These are phyloP conservation scores for Silene coronaria DNA, from an alignment of 179 eudicot genomes.

Conservation along the genomic window DNA sequence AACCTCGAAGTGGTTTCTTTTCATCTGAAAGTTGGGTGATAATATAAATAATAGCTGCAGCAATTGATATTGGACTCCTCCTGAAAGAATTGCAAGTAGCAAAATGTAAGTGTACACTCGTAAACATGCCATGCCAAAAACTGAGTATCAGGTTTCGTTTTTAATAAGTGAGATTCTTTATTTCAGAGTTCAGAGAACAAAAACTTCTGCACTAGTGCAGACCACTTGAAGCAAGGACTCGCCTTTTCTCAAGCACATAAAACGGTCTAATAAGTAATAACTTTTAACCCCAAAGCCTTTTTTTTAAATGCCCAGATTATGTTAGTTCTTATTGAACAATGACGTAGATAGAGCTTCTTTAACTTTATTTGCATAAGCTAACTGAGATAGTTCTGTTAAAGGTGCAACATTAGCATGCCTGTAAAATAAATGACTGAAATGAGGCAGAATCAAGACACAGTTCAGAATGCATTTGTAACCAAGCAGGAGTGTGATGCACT, in stretches of 20 bases:
- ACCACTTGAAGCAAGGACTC: background rate
- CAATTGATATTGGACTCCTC: conserved; percentile 50
- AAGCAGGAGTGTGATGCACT: background rate
- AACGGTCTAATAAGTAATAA: background rate
- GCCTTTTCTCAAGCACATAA: background rate
- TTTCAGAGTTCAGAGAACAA: background rate
- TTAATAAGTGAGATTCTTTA: background rate
- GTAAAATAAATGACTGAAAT: background rate
- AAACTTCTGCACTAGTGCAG: background rate
- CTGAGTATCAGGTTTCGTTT: background rate
- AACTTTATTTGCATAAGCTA: background rate
- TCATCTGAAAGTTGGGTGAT: conserved; percentile 44
- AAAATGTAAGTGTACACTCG: conserved; percentile 15
- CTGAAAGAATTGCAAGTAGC: conserved; percentile 26
- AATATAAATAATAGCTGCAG: conserved; percentile 45
- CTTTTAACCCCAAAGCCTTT: background rate
- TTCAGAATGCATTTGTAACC: background rate
- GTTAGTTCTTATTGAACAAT: background rate
- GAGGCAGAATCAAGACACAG: background rate
- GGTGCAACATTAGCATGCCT: background rate
- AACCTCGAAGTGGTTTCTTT: conserved; percentile 47
- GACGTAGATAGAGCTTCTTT: background rate
- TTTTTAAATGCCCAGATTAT: background rate
- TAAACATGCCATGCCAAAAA: background rate
- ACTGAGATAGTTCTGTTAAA: background rate